Base-by-base conservation (phyloP, 257 asterid genomes). In the Paulownia fortunei region DNA sequence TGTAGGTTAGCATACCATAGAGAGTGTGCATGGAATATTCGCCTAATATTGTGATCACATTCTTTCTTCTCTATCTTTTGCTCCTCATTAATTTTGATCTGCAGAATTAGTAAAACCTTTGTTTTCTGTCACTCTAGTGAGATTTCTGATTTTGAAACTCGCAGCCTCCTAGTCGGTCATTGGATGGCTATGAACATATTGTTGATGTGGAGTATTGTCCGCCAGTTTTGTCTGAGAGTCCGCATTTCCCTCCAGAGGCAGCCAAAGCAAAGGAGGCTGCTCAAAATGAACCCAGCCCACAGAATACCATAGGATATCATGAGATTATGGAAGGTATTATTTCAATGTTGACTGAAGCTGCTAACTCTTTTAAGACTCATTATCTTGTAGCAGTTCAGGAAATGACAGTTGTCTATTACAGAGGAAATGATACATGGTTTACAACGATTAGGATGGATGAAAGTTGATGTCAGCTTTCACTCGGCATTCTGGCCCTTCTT, bases 241-340 rank as follows among this genome's bases (percentile, higher is more conserved):
- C 98, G 4, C 80, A 85, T 59, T 92, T 91, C 79, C 91, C 89
- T 75, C 96, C 88, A 4, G 89, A 92, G 83, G 99, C 98, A 32
- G 98, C 96, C 23, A 87, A 83, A 80, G 97, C 97, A 49, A 93
- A 93, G 79, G 96, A 90, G 84, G 96, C 93, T 32, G 98, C 97
- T 67, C 98, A 93, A 81, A 91, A 83, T 23, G 85, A 85, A 69
- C 89, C 97, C 37, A 95, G 18, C 81, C 27, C 76, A 12, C 80
- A 83, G 79, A 89, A 79, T 71, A 89, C 94, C 12, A 69, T 72
- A 64, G 94, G 86, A 77, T 93, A 93, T 83, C 98, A 93, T 69
- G 97, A 96, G 69, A 86, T 90, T 49, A 81, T 96, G 87, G 98
- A 96, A 90, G 99, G 99, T 92, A 78, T 54, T 11, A 3, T 61